Percentiles rank a stretch among this genome's conserved stretches.
Conservation (phyloP, 768 basidiomycete species). For the Phaffia australis region DNA sequence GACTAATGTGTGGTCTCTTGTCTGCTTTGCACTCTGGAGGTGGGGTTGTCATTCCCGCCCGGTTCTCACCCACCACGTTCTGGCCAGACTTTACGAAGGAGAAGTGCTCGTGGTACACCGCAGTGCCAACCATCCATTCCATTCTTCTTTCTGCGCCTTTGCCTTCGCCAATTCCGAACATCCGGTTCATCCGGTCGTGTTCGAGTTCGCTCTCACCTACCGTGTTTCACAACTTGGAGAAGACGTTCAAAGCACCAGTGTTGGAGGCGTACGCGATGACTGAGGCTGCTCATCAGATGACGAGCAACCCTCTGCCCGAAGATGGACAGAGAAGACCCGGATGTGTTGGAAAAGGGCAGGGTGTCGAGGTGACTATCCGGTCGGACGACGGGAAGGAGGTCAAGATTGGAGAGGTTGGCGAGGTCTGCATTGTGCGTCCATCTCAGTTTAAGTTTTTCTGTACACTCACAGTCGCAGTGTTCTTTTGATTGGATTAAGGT, state of each 20-base stretch:
- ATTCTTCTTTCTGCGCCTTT: slow-evolving; percentile 36
- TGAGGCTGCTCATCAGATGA: slow-evolving; percentile 38
- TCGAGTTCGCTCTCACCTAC: slow-evolving; percentile 50
- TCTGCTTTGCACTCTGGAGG: slow-evolving; percentile 52
- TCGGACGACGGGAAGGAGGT: slow-evolving; percentile 37
- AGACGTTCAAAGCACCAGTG: slow-evolving; percentile 48
- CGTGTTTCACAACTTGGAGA: slow-evolving; percentile 45
- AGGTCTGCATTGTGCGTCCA: slow-evolving; percentile 43
- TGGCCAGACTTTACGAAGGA: slow-evolving; percentile 42
- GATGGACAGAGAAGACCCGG: slow-evolving; percentile 34
- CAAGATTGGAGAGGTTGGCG: slow-evolving; percentile 43
- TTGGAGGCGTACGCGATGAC: slow-evolving; percentile 54
- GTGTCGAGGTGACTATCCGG: slow-evolving; percentile 37
- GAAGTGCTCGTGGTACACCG: slow-evolving; percentile 47
- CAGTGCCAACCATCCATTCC: slow-evolving; percentile 38
- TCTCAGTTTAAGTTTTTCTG: background rate
- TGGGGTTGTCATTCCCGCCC: slow-evolving; percentile 48
- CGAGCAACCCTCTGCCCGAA: slow-evolving; percentile 29
- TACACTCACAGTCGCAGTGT: background rate
- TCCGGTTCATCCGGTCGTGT: slow-evolving; percentile 39
- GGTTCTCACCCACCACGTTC: slow-evolving; percentile 48
- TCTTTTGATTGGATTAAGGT: background rate
- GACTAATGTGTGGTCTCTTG: slow-evolving; percentile 50
- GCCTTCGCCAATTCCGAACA: slow-evolving; percentile 35
- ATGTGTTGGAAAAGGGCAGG: slow-evolving; percentile 36